phyloP scores from a whole-genome alignment of 2,329 filamentous ascomycete species.

The Neurospora sp. region DNA sequence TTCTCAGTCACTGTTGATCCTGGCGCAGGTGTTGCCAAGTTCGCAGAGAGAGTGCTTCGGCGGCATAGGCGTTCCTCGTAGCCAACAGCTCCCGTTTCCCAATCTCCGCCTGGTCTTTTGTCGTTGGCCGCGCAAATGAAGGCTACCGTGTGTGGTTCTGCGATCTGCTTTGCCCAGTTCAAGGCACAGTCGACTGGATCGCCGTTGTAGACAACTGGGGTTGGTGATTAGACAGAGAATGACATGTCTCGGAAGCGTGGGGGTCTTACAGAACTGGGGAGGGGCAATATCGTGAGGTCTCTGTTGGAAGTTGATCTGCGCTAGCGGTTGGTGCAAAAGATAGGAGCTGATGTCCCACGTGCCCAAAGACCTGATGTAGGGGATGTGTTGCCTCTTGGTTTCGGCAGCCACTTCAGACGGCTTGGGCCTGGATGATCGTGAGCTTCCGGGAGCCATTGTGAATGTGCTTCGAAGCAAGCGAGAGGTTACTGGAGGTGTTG shows the following conservation, averaged over 20 bases:
- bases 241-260: background rate
- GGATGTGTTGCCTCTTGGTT: conserved; percentile 61
- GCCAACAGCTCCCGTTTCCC: conserved; percentile 53
- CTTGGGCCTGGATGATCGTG: conserved; percentile 43
- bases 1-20: conserved; percentile 36
- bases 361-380: conserved; percentile 46
- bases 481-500: background rate
- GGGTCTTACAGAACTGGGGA: conserved; percentile 32
- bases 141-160: conserved; percentile 38
- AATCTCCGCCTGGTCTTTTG: conserved; percentile 67
- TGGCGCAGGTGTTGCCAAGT: conserved; percentile 51
- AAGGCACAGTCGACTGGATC: conserved; percentile 53
- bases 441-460: conserved; percentile 36
- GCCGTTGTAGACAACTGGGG: conserved; percentile 38
- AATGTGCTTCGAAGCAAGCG: background rate
- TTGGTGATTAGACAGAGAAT: conserved; percentile 10
- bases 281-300: conserved; percentile 29
- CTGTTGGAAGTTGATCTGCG: conserved; percentile 30
- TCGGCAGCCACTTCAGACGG: conserved; percentile 62
- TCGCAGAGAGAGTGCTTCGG: conserved; percentile 62
- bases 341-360: conserved; percentile 49
- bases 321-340: conserved; percentile 41
- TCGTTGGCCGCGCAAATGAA: conserved; percentile 69
- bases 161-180: conserved; percentile 36
- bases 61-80: conserved; percentile 66